Evolutionary conservation across 2,329 filamentous ascomycete species (phyloP), one percentile per base, ranked within the genome.

Genomic region (Clonostachys solani): DNA sequence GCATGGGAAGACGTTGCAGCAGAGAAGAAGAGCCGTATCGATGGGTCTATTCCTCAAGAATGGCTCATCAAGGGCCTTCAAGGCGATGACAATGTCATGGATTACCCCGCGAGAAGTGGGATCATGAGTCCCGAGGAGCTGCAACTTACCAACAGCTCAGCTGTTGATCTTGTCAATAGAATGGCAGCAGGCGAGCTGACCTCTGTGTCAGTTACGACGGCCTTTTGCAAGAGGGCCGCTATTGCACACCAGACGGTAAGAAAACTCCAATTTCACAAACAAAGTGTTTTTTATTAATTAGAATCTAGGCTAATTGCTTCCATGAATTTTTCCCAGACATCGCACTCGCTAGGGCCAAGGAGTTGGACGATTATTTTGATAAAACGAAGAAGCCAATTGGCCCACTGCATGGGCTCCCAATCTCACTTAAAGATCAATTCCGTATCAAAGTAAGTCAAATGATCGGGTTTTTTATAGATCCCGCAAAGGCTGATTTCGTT

Each of bases 381-480:
- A 55, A 55, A 33, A 74, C 73, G 1, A 72, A 75, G 12, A 64
- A 75, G 36, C 63, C 69, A 1, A 18, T 71, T 1, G 86, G 86
- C 0, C 84, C 85, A 3, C 71, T 90, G 2, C 86, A 89, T 60
- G 86, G 60, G 49, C 68, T 86, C 2, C 82, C 82, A 4, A 63
- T 85, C 33, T 82, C 83, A 0, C 72, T 90, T 42, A 90, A 90
- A 57, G 86, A 89, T 64, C 83, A 84, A 56, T 84, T 88, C 69
- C 77, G 87, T 15, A 29, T 29, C 23, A 29, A 29, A 29, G 23
- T 29, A 29, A 29, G 6, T 29, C 23, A 10, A 29, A 10, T 29
- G 23, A 10, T 29, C 23, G 23, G 23, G 4, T 29, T 9, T 10
- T 29, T 29, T 29, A 6, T 6, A 29, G 23, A 29, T 29, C 23